Percentiles rank a stretch among this genome's conserved stretches.
These are phyloP conservation scores for Climacium dendroides DNA, from an alignment of 225 moss, liverwort and hornwort genomes.

Conservation along the genomic window DNA sequence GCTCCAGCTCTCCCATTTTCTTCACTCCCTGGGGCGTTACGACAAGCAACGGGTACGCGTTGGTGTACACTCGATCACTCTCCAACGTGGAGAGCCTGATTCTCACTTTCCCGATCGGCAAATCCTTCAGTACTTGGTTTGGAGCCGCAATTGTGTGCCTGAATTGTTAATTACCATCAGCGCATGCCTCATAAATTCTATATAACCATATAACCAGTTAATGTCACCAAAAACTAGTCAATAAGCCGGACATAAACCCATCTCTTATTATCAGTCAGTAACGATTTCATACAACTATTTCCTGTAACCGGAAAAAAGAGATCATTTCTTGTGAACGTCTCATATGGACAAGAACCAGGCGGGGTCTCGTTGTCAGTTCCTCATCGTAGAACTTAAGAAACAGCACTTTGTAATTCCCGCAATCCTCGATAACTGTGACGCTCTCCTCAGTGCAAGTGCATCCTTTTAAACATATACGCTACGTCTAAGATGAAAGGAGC, in stretches of 20 bases:
- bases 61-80: slow-evolving; percentile 82
- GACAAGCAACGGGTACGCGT: slow-evolving; percentile 75
- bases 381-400: too few species aligned
- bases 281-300: too few species aligned
- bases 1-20: slow-evolving; percentile 86
- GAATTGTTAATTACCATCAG: neutral
- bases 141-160: slow-evolving; percentile 43
- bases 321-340: too few species aligned
- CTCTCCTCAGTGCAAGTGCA: too few species aligned
- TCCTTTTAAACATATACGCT: too few species aligned
- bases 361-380: too few species aligned
- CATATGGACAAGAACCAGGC: too few species aligned
- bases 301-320: too few species aligned
- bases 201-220: fast-evolving
- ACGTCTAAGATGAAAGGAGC: too few species aligned
- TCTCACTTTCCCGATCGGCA: slow-evolving; percentile 77
- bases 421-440: too few species aligned
- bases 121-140: slow-evolving; percentile 40
- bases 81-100: slow-evolving; percentile 82
- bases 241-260: fast-evolving
- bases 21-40: slow-evolving; percentile 88
- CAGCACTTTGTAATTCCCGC: too few species aligned
- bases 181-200: neutral
- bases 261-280: too few species aligned
- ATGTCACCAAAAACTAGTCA: neutral